Base-by-base conservation (phyloP, 2,329 filamentous ascomycete species). In the Xylaria sp. region DNA sequence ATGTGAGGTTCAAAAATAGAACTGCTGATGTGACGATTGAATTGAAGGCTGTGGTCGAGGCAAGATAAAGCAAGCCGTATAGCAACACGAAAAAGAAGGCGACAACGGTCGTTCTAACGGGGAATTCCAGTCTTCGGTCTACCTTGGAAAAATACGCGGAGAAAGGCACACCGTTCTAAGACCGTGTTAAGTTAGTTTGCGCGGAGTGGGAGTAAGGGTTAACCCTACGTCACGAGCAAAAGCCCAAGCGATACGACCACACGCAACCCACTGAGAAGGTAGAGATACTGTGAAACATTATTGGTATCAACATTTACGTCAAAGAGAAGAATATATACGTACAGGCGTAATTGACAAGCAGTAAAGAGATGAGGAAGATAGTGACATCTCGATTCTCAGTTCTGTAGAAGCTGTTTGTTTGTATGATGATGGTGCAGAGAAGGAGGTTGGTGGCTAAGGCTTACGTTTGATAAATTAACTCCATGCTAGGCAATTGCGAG, bases 21-120 rank as follows among this genome's bases (percentile, higher is more conserved):
- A 60, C 46, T 23, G 58, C 43, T 7, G 58, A 34, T 8, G 43
- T 60, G 4, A 60, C 43, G 15, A 60, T 48, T 34, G 43, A 48
- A 41, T 60, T 60, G n/a, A 60, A 60, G 3, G 58, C 58, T 15
- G 41, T 48, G 2, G 58, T 60, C 5, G 43, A 50, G 3, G 43
- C 58, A 39, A 60, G 28, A 30, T 60, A 60, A 20, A 60, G 43
- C n/a, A 60, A 41, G 18, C 58, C 58, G 15, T 60, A 60, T 10
- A 60, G 5, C 18, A 52, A 15, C 1, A 48, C 20, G 43, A 60
- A 48, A 30, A 36, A 30, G 18, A 52, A 34, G 9, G 43, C 28
- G 4, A 9, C 28, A 13, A 60, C 10, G 13, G 58, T 60, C 15
- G 55, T 45, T 30, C 55, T 36, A 10, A 58, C 55, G 2, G 55